phyloP scores from a whole-genome alignment of 1,139 yeast genomes.

The Taphrina communis region DNA sequence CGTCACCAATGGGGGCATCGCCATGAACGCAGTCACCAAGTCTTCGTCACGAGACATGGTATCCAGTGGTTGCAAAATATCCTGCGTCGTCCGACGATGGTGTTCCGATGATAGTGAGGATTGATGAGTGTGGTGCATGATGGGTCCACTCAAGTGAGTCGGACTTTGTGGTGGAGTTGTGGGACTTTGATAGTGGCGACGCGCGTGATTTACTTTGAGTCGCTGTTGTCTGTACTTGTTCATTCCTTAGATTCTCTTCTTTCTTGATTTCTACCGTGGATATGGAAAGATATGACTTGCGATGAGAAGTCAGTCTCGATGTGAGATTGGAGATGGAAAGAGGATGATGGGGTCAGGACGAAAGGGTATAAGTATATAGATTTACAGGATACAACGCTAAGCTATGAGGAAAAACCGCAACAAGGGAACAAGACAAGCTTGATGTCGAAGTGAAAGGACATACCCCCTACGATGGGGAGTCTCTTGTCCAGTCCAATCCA shows the following conservation, averaged over 20 bases:
- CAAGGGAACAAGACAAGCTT: too few species aligned
- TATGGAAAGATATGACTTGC: too few species aligned
- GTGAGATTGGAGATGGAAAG: neutral
- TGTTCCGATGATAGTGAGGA: too few species aligned
- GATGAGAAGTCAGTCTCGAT: neutral
- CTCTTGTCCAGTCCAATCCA: too few species aligned
- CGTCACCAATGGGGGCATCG: slow-evolving; percentile 3
- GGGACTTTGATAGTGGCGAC: neutral
- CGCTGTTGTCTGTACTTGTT: neutral
- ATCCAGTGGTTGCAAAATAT: too few species aligned
- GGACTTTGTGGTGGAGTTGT: neutral
- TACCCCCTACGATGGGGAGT: too few species aligned
- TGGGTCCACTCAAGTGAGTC: too few species aligned
- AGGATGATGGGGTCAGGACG: neutral
- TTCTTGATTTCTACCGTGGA: too few species aligned
- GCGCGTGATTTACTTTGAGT: neutral
- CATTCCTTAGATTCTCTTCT: neutral
- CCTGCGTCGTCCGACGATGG: too few species aligned
- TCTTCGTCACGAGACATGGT: too few species aligned
- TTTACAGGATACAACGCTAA: neutral
- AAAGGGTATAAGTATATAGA: neutral
- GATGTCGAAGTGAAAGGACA: too few species aligned
- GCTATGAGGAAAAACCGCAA: neutral
- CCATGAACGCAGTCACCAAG: neutral
- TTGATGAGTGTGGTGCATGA: neutral